These are phyloP conservation scores for Angomonas deanei DNA, from an alignment of 208 protist species.

Conservation along the genomic window DNA sequence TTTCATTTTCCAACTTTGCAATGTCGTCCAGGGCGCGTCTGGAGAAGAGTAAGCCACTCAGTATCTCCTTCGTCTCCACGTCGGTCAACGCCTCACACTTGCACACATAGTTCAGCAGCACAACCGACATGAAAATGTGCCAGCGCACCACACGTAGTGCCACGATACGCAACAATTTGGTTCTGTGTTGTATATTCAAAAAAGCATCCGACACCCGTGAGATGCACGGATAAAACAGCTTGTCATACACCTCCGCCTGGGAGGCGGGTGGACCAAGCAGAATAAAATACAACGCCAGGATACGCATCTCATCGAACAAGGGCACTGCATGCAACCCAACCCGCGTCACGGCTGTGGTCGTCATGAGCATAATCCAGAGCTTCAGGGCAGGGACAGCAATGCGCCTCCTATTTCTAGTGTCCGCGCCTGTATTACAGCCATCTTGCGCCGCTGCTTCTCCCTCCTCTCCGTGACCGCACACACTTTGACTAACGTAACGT, in stretches of 20 bases:
- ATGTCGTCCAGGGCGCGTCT: slow-evolving; percentile 36
- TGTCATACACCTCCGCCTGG: slow-evolving; percentile 54
- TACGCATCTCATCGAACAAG: slow-evolving; percentile 51
- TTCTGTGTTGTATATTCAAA: slow-evolving; percentile 24
- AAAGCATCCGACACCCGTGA: slow-evolving; percentile 8
- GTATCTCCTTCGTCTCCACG: slow-evolving; percentile 41
- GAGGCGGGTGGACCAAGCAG: slow-evolving; percentile 38
- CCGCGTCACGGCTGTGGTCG: slow-evolving; percentile 31
- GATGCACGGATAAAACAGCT: slow-evolving; percentile 36
- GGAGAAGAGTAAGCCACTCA: slow-evolving; percentile 44
- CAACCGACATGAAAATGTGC: slow-evolving; percentile 27
- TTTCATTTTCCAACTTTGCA: slow-evolving; percentile 7
- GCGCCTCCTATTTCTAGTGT: neutral
- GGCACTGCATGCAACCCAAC: slow-evolving; percentile 42
- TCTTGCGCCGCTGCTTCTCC: neutral
- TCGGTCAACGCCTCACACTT: slow-evolving; percentile 19
- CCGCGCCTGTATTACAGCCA: neutral
- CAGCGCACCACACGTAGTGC: slow-evolving; percentile 24
- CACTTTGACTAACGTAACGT: slow-evolving; percentile 7
- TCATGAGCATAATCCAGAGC: slow-evolving; percentile 60
- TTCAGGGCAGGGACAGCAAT: slow-evolving; percentile 39
- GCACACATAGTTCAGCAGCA: slow-evolving; percentile 36
- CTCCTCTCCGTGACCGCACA: neutral
- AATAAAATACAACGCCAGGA: slow-evolving; percentile 52
- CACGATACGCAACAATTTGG: slow-evolving; percentile 21